Evolutionary conservation across 495 filamentous ascomycete species (phyloP).

Genomic region (Bacidia gigantensis): DNA sequence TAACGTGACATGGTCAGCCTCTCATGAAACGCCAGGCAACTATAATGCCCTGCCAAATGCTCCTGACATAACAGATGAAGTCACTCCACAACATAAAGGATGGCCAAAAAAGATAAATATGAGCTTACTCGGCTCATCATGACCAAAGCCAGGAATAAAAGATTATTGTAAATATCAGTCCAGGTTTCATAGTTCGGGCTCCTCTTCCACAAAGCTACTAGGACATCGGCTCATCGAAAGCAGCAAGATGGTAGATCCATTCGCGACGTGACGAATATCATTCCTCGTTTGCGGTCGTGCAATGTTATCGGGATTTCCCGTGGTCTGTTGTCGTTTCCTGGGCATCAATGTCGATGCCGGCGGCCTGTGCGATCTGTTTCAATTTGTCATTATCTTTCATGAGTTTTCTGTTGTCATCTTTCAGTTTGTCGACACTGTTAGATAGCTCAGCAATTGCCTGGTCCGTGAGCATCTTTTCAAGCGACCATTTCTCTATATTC

Average conservation of each 20-base stretch:
- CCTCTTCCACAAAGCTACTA: too few species aligned
- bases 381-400: slow-evolving; percentile 70
- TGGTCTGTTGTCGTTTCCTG: slow-evolving; percentile 1
- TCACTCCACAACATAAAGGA: too few species aligned
- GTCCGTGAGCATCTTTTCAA: slow-evolving; percentile 88
- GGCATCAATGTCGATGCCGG: slow-evolving; percentile 40
- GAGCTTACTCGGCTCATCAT: too few species aligned
- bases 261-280: neutral
- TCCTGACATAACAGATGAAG: too few species aligned
- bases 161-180: too few species aligned
- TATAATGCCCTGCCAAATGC: too few species aligned
- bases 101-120: too few species aligned
- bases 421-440: slow-evolving; percentile 76
- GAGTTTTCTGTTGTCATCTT: slow-evolving; percentile 52
- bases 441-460: slow-evolving; percentile 89
- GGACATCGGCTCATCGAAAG: too few species aligned
- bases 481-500: slow-evolving; percentile 92
- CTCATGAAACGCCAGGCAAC: too few species aligned
- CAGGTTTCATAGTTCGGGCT: too few species aligned
- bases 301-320: neutral
- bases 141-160: too few species aligned
- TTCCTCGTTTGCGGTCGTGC: neutral
- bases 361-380: slow-evolving; percentile 68
- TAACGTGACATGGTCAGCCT: too few species aligned
- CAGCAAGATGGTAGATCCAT: neutral